phyloP scores from a whole-genome alignment of 129 eudicot genomes.

The Pseudognaphalium luteoalbum region DNA sequence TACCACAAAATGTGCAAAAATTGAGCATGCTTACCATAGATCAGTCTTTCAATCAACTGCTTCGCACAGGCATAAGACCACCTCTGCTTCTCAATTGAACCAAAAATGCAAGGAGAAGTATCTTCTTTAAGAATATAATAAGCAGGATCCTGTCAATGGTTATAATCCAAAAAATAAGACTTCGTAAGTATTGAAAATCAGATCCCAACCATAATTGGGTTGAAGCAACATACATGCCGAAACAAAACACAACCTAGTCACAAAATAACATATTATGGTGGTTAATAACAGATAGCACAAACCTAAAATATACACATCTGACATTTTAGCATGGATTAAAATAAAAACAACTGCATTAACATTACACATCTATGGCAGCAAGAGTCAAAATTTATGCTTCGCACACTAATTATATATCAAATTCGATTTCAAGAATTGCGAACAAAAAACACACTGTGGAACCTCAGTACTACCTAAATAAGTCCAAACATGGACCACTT shows the following conservation, averaged over 20 bases:
- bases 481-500: background rate
- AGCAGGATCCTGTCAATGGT: constrained; percentile 40
- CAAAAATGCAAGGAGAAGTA: constrained; percentile 90
- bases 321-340: too few relatives aligned
- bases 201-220: background rate
- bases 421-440: too few relatives aligned
- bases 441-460: too few relatives aligned
- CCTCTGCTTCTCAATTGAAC: constrained; percentile 93
- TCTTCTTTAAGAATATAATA: constrained; percentile 81
- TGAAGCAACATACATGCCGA: background rate
- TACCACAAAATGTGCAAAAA: constrained; percentile 6
- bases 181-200: background rate
- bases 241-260: too few relatives aligned
- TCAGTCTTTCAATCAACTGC: constrained; percentile 91
- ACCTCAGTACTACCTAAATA: background rate
- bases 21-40: constrained; percentile 58
- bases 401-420: too few relatives aligned
- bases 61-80: constrained; percentile 99
- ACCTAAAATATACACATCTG: too few relatives aligned
- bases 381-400: too few relatives aligned
- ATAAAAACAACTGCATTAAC: too few relatives aligned
- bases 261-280: too few relatives aligned
- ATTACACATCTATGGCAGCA: too few relatives aligned
- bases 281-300: too few relatives aligned
- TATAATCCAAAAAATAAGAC: background rate